These are phyloP conservation scores for Paxillus involutus DNA, from an alignment of 768 basidiomycete species.

Conservation along the genomic window DNA sequence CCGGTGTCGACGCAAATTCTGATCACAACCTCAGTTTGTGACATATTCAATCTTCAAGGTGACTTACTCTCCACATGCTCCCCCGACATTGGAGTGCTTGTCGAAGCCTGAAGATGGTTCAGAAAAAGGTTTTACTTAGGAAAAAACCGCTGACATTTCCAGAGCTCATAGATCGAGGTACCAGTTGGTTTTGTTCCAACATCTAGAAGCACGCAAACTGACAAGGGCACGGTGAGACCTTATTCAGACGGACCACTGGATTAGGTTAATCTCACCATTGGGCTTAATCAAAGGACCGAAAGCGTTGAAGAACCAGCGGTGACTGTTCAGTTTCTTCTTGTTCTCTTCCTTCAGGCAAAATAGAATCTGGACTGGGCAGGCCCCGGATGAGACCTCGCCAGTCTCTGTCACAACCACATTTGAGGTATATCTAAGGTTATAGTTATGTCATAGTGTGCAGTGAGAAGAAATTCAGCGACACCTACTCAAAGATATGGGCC, in stretches of 20 bases:
- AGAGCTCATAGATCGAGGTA: slow-evolving; percentile 93
- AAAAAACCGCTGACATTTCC: slow-evolving; percentile 64
- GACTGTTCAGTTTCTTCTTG: slow-evolving; percentile 95
- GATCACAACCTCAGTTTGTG: background rate
- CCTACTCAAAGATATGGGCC: slow-evolving; percentile 90
- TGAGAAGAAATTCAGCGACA: slow-evolving; percentile 8
- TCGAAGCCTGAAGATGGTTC: slow-evolving; percentile 55
- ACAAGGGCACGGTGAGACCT: slow-evolving; percentile 1
- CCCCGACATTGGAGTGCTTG: slow-evolving; percentile 82
- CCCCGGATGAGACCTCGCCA: slow-evolving; percentile 76
- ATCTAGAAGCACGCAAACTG: slow-evolving; percentile 88
- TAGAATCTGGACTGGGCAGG: slow-evolving; percentile 81
- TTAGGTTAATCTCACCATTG: slow-evolving; percentile 51
- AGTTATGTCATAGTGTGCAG: background rate
- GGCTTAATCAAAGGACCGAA: slow-evolving; percentile 86
- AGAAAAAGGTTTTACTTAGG: background rate
- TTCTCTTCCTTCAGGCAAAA: slow-evolving; percentile 95
- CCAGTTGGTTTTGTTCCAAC: slow-evolving; percentile 95
- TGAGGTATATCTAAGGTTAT: slow-evolving; percentile 62
- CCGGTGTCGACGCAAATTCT: slow-evolving; percentile 86
- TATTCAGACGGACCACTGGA: background rate
- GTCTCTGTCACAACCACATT: slow-evolving; percentile 74
- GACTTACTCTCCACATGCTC: slow-evolving; percentile 90
- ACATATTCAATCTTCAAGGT: background rate
- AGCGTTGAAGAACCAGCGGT: slow-evolving; percentile 98